Evolutionary conservation across 768 basidiomycete species (phyloP), one percentile per base, ranked within the genome.

Genomic region (Lactarius vividus): DNA sequence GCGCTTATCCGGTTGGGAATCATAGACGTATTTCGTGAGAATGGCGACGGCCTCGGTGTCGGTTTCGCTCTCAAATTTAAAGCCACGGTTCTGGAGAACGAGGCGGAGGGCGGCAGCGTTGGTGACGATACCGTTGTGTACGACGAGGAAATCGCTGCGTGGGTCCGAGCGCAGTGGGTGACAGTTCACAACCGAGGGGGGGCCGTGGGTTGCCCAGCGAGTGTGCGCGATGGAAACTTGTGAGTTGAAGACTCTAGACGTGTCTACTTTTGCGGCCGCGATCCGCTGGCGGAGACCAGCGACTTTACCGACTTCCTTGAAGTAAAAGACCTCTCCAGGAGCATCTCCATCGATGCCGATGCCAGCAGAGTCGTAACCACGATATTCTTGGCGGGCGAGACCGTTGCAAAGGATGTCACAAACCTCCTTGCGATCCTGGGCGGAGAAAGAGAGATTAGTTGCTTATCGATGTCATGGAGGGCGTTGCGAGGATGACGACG

Each of bases 61-160:
- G 31, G 97, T 99, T 71, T 99, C 97, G 61, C 91, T 89, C 77
- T 91, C 87, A 75, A 98, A 98, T 69, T 83, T 85, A 84, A 90
- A 98, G 16, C 97, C 97, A 63, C 95, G 87, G 79, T 98, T 98
- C 78, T 96, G 91, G 63, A 99, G 85, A 61, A 99, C 94, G 70
- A 91, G 86, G 67, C 91, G 85, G 72, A 99, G 88, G 71, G 95
- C 96, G 15, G 80, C 81, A 71, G 84, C 87, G 82, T 97, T 98
- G 77, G 96, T 99, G 74, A 98, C 96, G 75, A 98, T 98, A 74
- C 97, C 97, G 72, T 99, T 98, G 84, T 99, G 97, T 31, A 99
- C 96, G 71, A 98, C 79, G 65, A 88, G 86, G 80, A 99, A 98
- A 73, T 98, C 95, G 66, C 84, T 81, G 62, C 77, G 81, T 29